Evolutionary conservation across 2,329 filamentous ascomycete genomes (phyloP).

Genomic region (Sphaceloma murrayae): DNA sequence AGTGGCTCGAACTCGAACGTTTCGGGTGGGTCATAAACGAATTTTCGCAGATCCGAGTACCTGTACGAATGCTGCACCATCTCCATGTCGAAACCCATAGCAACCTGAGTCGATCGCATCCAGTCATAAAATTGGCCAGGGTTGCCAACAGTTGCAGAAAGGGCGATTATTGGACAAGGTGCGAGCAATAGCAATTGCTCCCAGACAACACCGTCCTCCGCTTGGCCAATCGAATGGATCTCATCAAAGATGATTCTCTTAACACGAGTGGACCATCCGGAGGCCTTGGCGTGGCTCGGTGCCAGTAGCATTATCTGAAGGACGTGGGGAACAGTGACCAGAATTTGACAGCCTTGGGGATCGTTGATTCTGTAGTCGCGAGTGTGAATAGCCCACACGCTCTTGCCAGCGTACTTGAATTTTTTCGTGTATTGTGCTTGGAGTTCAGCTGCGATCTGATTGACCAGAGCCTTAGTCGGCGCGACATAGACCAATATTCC

Average conservation of each 20-base stretch:
- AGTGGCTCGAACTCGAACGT: slow-evolving; percentile 38
- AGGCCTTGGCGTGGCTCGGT: slow-evolving; percentile 51
- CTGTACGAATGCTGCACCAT: slow-evolving; percentile 60
- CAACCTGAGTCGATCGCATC: slow-evolving; percentile 55
- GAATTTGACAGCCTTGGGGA: slow-evolving; percentile 59
- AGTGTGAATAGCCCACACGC: slow-evolving; percentile 71
- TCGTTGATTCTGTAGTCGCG: slow-evolving; percentile 68
- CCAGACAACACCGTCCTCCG: slow-evolving; percentile 67
- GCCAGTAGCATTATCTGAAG: slow-evolving; percentile 67
- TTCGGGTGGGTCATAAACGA: slow-evolving; percentile 49
- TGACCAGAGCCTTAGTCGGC: slow-evolving; percentile 72
- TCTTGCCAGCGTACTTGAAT: slow-evolving; percentile 51
- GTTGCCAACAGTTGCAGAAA: slow-evolving; percentile 73
- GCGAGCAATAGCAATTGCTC: slow-evolving; percentile 66
- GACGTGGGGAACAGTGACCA: slow-evolving; percentile 70
- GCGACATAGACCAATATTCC: slow-evolving; percentile 69
- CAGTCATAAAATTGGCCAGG: slow-evolving; percentile 60
- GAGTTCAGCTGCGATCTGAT: slow-evolving; percentile 73
- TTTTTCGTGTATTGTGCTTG: slow-evolving; percentile 64
- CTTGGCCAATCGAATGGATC: slow-evolving; percentile 69
- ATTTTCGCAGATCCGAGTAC: slow-evolving; percentile 72
- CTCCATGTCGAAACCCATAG: slow-evolving; percentile 52
- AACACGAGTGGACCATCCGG: slow-evolving; percentile 54
- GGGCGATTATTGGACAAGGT: slow-evolving; percentile 66
- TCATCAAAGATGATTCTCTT: slow-evolving; percentile 76